These are phyloP conservation scores for Aureobasidium sp. DNA, from an alignment of 2,329 filamentous ascomycete species.

Conservation along the genomic window DNA sequence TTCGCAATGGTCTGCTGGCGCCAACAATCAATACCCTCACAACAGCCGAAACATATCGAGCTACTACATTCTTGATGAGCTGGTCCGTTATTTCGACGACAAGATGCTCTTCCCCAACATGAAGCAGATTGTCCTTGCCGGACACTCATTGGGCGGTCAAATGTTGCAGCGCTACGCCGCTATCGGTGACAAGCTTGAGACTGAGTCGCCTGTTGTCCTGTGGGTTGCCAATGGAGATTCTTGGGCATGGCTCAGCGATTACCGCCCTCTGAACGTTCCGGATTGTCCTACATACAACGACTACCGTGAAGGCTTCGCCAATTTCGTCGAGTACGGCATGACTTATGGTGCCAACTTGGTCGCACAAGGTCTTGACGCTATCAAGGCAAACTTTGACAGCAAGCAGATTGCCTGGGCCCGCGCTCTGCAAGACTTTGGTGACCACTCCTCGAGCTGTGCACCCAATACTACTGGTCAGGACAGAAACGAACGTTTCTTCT, in stretches of 20 bases:
- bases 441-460: constrained; percentile 27
- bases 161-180: constrained; percentile 30
- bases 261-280: constrained; percentile 24
- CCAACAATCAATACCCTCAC: constrained; percentile 29
- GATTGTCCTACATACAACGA: constrained; percentile 27
- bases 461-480: constrained; percentile 27
- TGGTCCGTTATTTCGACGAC: constrained; percentile 30
- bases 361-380: constrained; percentile 22
- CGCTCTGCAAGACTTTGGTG: constrained; percentile 27
- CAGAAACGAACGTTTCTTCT: constrained; percentile 33
- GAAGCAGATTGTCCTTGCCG: constrained; percentile 31
- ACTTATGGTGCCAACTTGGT: constrained; percentile 26
- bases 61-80: constrained; percentile 28
- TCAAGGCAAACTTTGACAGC: constrained; percentile 28
- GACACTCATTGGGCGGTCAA: constrained; percentile 30
- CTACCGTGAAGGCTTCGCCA: constrained; percentile 28
- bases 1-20: constrained; percentile 29
- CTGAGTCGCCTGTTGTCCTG: constrained; percentile 24
- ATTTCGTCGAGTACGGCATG: constrained; percentile 26
- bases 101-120: constrained; percentile 27
- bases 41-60: constrained; percentile 23
- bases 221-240: constrained; percentile 30
- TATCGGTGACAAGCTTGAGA: constrained; percentile 21
- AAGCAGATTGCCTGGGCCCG: constrained; percentile 29
- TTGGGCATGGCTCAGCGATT: constrained; percentile 26